Base-by-base conservation (phyloP, 164 flowering plant species). In the Echeveria elegans region DNA sequence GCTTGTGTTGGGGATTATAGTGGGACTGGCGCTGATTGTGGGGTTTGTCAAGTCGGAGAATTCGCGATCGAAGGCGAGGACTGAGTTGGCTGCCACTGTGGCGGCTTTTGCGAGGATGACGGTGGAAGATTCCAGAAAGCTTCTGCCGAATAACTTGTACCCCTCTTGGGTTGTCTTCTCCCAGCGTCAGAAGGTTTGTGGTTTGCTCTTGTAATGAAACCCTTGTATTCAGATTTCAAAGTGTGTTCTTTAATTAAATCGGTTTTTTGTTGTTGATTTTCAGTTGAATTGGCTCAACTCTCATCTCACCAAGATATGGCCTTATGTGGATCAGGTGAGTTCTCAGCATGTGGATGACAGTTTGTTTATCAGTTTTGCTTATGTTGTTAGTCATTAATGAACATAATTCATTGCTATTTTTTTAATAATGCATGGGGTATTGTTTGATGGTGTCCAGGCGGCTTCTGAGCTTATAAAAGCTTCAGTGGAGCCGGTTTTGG, bases 31-130 rank as follows among this genome's bases (percentile, higher is more conserved):
- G 2, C 21, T 86, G 32, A 77, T 88, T 38, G 74, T 88, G 10
- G 74, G 69, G 5, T 90, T 88, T 59, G 93, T 85, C 19, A 74
- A 68, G 23, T 85, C 79, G 2, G 96, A 88, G 82, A 90, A 90
- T 58, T 62, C 68, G 8, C 76, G 96, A 73, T 82, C 90, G 58
- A 78, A 78, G 72, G 75, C 40, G 6, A 82, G 96, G 5, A 68
- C 79, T n/a, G 79, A 82, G 21, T 81, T 90, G 67, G 94, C 97
- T 1, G 65, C 78, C 0, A 83, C 87, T 0, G 48, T 89, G 1
- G 92, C 97, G 37, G 84, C 98, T 15, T 88, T 94, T 77, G 88
- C 98, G 0, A 83, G 83, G 74, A 88, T 94, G 95, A 90, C 96
- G 4, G 94, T 88, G 74, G 90, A 86, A 24, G 98, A 93, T 81